A percentile compares a stretch with the other conserved stretches of the same genome.
These are phyloP conservation scores for Elsinoe australis DNA, from an alignment of 2,329 filamentous ascomycete species.

Conservation along the genomic window DNA sequence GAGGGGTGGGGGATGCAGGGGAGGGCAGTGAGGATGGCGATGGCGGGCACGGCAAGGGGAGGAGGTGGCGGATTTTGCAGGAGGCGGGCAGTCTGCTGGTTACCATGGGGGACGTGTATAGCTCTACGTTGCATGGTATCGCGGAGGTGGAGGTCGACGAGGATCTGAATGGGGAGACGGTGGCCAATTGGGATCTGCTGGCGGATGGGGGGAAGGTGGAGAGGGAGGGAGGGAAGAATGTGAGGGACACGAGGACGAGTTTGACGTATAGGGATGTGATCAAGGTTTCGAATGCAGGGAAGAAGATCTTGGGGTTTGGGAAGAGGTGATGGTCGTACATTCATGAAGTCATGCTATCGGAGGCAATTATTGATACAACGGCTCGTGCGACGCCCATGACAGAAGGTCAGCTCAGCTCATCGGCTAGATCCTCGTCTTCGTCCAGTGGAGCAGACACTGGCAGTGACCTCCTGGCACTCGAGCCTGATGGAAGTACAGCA, in stretches of 20 bases:
- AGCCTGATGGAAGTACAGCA: no score
- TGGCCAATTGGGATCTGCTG: constrained; percentile 63
- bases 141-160: constrained; percentile 57
- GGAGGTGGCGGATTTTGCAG: constrained; percentile 59
- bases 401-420: not conserved
- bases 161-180: constrained; percentile 51
- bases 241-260: constrained; percentile 57
- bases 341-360: not conserved
- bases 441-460: not conserved
- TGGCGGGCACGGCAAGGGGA: not conserved
- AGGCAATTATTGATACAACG: no score
- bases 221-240: constrained; percentile 46
- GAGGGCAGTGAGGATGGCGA: not conserved
- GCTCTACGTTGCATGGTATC: constrained; percentile 67
- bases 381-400: no score
- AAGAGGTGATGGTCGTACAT: constrained; percentile 17
- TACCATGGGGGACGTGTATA: constrained; percentile 62
- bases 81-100: constrained; percentile 74
- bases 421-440: constrained; percentile 5
- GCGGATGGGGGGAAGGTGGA: constrained; percentile 39
- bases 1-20: constrained; percentile 26
- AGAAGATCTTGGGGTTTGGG: constrained; percentile 50
- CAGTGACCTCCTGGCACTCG: no score
- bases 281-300: constrained; percentile 66
- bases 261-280: constrained; percentile 82